Conservation (phyloP, 1,139 yeast species). For the Cylindricascospora bacillispora region DNA sequence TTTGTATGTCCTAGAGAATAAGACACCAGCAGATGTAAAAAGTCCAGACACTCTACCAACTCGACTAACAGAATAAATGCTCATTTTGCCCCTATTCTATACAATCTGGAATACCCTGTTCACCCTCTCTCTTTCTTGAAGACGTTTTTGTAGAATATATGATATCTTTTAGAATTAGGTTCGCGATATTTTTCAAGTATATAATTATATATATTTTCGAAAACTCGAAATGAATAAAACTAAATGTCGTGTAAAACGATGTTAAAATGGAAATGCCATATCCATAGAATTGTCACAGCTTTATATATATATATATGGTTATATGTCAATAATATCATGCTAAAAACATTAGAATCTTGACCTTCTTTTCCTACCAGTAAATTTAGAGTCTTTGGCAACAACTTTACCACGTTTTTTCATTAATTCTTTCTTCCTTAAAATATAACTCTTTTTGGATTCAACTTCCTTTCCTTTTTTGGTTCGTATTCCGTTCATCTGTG, state of each 20-base stretch:
- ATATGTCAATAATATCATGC: not conserved
- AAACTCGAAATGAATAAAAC: not conserved
- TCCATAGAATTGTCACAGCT: too few species aligned
- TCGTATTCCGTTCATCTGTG: slow-evolving; percentile 33
- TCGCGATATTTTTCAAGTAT: not conserved
- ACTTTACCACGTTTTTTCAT: slow-evolving; percentile 84
- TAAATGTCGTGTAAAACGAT: too few species aligned
- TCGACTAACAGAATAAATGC: too few species aligned
- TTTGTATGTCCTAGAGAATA: slow-evolving; percentile 9
- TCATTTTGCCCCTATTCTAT: too few species aligned
- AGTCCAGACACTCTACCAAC: too few species aligned
- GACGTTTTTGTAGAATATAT: too few species aligned
- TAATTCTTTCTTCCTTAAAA: slow-evolving; percentile 82
- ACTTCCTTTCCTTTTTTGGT: slow-evolving; percentile 32
- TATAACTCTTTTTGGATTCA: slow-evolving; percentile 75
- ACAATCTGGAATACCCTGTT: too few species aligned
- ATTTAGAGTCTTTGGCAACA: slow-evolving; percentile 84
- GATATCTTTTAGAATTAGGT: too few species aligned
- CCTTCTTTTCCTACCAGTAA: slow-evolving; percentile 87
- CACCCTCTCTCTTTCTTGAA: too few species aligned
- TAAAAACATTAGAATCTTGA: slow-evolving; percentile 45
- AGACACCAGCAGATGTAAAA: too few species aligned
- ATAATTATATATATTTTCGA: not conserved
- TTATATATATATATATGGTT: too few species aligned
- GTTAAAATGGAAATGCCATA: too few species aligned